Evolutionary conservation across 2,329 filamentous ascomycete genomes (phyloP), one percentile per base, ranked within the genome.

Genomic region (Verticillium isaacii): DNA sequence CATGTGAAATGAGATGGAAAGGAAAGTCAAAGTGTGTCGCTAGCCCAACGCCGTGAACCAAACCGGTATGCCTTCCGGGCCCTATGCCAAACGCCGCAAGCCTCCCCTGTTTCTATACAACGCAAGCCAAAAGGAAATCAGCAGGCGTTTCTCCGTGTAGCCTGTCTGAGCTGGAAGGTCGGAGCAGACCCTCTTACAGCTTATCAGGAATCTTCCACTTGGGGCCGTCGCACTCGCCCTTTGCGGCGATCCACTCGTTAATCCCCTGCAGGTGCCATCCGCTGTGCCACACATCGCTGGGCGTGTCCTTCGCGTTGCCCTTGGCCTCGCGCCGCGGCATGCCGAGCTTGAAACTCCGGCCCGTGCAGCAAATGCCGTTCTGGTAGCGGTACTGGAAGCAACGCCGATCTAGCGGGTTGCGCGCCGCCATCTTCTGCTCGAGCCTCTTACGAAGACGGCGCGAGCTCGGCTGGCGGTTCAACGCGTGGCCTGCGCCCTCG

Each of bases 341-440:
- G 32, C 79, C 79, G 5, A 80, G 70, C 66, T 77, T 78, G 68
- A 82, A 80, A 65, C 74, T 78, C 61, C 68, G 73, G 60, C 74
- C 66, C 1, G 76, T 77, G 65, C 78, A 80, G 69, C 79, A 82
- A 8, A 74, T 70, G 39, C 78, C 77, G 14, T 78, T 70, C 63
- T 78, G 73, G 69, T 76, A 81, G 7, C 76, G 73, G 72, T 79
- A 81, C 66, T 81, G 79, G 71, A 81, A 82, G 65, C 79, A 82
- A 2, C 66, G 41, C 17, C 57, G 65, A 7, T 59, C 56, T 34
- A 56, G 60, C 8, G 71, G 70, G 32, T 70, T 72, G 19, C 73
- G 72, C 56, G 72, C 69, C 41, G 70, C 68, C 63, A 74, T 71
- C 57, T 71, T 66, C 62, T 50, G 68, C 66, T 39, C 66, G 65